Evolutionary conservation across 805 yeast genomes (phyloP).

Genomic region (Blastobotrys parvus): DNA sequence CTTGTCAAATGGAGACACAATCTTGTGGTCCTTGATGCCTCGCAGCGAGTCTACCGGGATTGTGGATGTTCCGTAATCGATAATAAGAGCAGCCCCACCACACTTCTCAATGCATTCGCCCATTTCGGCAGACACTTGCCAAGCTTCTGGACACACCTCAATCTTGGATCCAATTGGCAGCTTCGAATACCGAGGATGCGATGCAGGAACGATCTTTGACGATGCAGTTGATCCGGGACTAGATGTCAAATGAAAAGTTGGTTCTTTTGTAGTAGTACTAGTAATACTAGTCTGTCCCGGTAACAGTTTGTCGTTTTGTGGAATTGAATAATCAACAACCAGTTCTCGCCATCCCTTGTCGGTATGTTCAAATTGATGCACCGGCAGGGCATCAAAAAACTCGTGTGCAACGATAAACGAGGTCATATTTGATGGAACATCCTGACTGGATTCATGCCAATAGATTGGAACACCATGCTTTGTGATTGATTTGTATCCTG

Average conservation of each 20-base stretch:
- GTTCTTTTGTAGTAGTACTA: constrained; percentile 5
- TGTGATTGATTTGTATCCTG: constrained; percentile 33
- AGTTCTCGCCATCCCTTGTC: constrained; percentile 72
- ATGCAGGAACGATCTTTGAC: constrained; percentile 43
- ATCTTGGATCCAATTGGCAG: constrained; percentile 50
- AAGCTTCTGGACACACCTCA: constrained; percentile 71
- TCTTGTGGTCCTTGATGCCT: constrained; percentile 62
- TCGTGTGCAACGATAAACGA: constrained; percentile 76
- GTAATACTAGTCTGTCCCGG: constrained; percentile 20
- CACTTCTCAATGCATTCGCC: constrained; percentile 33
- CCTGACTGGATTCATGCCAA: constrained; percentile 28
- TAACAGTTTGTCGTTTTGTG: constrained; percentile 15
- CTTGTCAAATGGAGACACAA: constrained; percentile 63
- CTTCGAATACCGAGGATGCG: constrained; percentile 41
- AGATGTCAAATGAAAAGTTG: constrained; percentile 46
- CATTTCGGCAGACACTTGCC: constrained; percentile 48
- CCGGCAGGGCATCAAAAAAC: constrained; percentile 80
- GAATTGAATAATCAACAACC: constrained; percentile 46
- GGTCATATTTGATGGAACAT: constrained; percentile 32
- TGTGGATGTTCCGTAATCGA: constrained; percentile 65
- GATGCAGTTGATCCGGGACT: constrained; percentile 56
- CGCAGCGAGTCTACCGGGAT: constrained; percentile 67
- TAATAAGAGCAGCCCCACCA: constrained; percentile 57
- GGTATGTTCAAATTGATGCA: constrained; percentile 53
- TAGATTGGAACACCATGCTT: constrained; percentile 43